A percentile compares a stretch with the other conserved stretches of the same genome.
Conservation (phyloP, 2,329 filamentous ascomycete genomes). For the Myrmaecium sp. region DNA sequence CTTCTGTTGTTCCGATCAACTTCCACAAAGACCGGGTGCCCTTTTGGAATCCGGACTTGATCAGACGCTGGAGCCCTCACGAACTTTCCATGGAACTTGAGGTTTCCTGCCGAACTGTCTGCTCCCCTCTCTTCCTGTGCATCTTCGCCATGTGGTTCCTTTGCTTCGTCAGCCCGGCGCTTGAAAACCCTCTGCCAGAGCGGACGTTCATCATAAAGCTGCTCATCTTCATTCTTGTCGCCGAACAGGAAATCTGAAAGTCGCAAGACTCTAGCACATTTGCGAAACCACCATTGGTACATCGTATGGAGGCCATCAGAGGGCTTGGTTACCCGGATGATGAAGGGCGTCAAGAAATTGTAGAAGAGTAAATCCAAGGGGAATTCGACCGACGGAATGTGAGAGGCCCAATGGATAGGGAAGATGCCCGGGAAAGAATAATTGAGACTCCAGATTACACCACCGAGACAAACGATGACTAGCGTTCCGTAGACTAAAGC, state of each 20-base stretch:
- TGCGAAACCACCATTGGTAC: conserved; percentile 93
- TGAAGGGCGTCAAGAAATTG: conserved; percentile 85
- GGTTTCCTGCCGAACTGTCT: too few species aligned
- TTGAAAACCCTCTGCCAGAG: conserved; percentile 42
- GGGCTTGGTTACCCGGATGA: conserved; percentile 69
- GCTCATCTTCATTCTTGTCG: conserved; percentile 64
- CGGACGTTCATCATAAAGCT: conserved; percentile 47
- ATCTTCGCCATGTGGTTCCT: conserved; percentile 18
- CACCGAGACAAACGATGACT: conserved; percentile 82
- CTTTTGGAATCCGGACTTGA: conserved; percentile 84
- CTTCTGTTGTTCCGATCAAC: conserved; percentile 51
- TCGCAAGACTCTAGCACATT: conserved; percentile 61
- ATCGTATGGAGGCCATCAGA: conserved; percentile 68
- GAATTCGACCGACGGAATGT: conserved; percentile 84
- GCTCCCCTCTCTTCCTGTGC: conserved; percentile 22
- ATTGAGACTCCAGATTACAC: conserved; percentile 84
- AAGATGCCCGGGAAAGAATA: conserved; percentile 53
- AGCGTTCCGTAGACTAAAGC: conserved; percentile 88
- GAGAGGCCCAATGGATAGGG: conserved; percentile 85
- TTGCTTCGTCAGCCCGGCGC: conserved; percentile 23
- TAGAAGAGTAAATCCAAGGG: conserved; percentile 89
- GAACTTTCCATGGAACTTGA: conserved; percentile 60
- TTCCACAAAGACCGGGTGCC: conserved; percentile 61
- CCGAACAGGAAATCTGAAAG: conserved; percentile 90
- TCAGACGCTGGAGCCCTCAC: conserved; percentile 90